These are phyloP conservation scores for Trichosporon coremiiforme DNA, from an alignment of 1,284 basidiomycete genomes.

Conservation along the genomic window DNA sequence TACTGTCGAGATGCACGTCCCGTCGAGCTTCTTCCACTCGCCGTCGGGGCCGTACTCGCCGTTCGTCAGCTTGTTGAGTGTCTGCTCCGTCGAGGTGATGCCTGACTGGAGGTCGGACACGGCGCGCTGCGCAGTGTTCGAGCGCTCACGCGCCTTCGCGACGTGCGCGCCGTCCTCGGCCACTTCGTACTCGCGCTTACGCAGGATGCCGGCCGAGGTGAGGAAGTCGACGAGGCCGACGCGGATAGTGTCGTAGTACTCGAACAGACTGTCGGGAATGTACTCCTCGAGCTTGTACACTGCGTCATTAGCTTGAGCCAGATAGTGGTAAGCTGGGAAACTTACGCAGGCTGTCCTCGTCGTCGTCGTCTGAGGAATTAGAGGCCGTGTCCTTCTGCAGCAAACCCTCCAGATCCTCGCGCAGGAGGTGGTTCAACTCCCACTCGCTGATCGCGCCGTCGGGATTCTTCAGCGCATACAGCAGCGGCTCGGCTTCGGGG, in stretches of 20 bases:
- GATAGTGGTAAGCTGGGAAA: not conserved
- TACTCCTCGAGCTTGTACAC: constrained; percentile 83
- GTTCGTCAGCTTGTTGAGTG: constrained; percentile 40
- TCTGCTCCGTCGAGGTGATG: constrained; percentile 38
- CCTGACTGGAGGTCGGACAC: constrained; percentile 55
- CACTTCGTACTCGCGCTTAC: constrained; percentile 29
- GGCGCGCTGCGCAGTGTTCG: constrained; percentile 53
- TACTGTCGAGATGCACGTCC: constrained; percentile 76
- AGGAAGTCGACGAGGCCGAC: constrained; percentile 66
- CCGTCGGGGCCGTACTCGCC: constrained; percentile 79
- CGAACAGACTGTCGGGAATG: constrained; percentile 78
- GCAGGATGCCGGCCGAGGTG: constrained; percentile 24
- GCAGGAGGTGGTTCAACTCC: constrained; percentile 26
- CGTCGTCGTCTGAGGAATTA: constrained; percentile 29
- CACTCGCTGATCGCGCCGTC: constrained; percentile 27
- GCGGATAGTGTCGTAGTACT: constrained; percentile 72
- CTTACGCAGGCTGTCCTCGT: constrained; percentile 38
- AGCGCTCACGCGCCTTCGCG: constrained; percentile 64
- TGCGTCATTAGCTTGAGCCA: constrained; percentile 47
- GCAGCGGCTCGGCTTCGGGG: constrained; percentile 44
- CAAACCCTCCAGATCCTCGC: constrained; percentile 28
- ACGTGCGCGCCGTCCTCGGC: constrained; percentile 48
- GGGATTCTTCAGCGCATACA: constrained; percentile 26
- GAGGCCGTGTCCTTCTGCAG: constrained; percentile 19
- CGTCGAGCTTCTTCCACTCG: constrained; percentile 94